Evolutionary conservation across 2,329 filamentous ascomycete genomes (phyloP).

Genomic region (Alternaria brassicae): DNA sequence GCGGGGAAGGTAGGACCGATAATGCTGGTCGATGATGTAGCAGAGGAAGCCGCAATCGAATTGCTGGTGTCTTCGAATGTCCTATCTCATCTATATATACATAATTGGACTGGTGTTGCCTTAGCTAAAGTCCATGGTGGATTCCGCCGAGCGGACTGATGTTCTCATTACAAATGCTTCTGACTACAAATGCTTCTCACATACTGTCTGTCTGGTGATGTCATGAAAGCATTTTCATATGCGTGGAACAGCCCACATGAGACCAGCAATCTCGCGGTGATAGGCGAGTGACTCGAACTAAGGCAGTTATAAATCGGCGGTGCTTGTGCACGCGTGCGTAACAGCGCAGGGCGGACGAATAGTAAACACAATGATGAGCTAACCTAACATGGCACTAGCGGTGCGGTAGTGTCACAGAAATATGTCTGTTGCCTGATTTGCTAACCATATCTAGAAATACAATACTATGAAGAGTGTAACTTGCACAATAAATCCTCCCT

Average conservation of each 20-base stretch:
- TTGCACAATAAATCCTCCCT: neutral
- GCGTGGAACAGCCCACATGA: neutral
- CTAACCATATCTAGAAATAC: too few relatives aligned
- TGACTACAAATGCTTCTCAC: neutral
- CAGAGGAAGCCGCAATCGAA: neutral
- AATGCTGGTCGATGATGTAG: slow-evolving; percentile 4
- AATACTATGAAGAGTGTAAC: neutral
- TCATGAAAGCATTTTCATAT: neutral
- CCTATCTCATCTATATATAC: slow-evolving; percentile 1
- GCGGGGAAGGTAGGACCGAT: slow-evolving; percentile 1
- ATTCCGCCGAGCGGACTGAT: neutral
- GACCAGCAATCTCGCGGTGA: neutral
- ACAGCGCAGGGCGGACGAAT: slow-evolving; percentile 1
- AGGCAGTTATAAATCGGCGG: neutral
- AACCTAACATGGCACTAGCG: neutral
- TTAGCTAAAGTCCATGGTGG: neutral
- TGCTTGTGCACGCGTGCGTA: neutral
- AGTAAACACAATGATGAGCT: neutral
- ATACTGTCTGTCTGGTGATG: neutral
- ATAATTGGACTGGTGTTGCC: neutral
- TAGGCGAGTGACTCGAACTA: neutral
- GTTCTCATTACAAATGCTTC: slow-evolving; percentile 1
- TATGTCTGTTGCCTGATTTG: too few relatives aligned
- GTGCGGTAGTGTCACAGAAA: too few relatives aligned
- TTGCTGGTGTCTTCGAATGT: neutral